These are phyloP conservation scores for Polychaeton citri DNA, from an alignment of 2,329 filamentous ascomycete species.

Conservation along the genomic window DNA sequence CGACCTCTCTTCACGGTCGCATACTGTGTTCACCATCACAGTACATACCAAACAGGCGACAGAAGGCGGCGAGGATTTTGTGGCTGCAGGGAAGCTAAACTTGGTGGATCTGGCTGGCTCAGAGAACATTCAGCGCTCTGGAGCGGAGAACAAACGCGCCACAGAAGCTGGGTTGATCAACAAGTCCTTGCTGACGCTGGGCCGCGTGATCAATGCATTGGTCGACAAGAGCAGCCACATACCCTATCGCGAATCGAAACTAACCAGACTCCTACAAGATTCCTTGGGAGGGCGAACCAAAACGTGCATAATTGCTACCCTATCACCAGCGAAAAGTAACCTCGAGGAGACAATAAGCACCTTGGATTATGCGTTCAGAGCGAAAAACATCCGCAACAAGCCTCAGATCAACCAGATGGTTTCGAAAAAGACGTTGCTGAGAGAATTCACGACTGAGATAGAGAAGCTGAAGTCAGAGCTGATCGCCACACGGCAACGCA, in stretches of 20 bases:
- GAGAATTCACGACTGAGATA: constrained; percentile 83
- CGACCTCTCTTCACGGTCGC: constrained; percentile 89
- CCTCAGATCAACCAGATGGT: constrained; percentile 87
- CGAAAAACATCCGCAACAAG: constrained; percentile 97
- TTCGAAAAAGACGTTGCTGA: constrained; percentile 82
- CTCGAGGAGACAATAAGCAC: constrained; percentile 97
- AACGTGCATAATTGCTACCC: constrained; percentile 94
- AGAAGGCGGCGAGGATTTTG: constrained; percentile 76
- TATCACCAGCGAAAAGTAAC: constrained; percentile 89
- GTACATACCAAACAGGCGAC: constrained; percentile 72
- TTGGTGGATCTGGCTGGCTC: constrained; percentile 93
- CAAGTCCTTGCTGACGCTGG: constrained; percentile 88
- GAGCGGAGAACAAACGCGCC: constrained; percentile 94
- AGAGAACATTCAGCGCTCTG: constrained; percentile 93
- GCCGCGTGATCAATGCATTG: constrained; percentile 91
- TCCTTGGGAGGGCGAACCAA: constrained; percentile 92
- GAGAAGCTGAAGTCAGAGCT: constrained; percentile 90
- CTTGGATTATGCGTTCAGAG: constrained; percentile 90
- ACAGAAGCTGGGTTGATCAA: constrained; percentile 95
- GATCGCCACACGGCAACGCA: constrained; percentile 81
- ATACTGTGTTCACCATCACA: constrained; percentile 94
- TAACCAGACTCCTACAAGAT: constrained; percentile 89
- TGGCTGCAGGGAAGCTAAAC: constrained; percentile 88
- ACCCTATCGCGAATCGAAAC: constrained; percentile 85
- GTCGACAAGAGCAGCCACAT: constrained; percentile 86